These are phyloP conservation scores for Aspergillus olivimuriae DNA, from an alignment of 495 filamentous ascomycete species.

Conservation along the genomic window DNA sequence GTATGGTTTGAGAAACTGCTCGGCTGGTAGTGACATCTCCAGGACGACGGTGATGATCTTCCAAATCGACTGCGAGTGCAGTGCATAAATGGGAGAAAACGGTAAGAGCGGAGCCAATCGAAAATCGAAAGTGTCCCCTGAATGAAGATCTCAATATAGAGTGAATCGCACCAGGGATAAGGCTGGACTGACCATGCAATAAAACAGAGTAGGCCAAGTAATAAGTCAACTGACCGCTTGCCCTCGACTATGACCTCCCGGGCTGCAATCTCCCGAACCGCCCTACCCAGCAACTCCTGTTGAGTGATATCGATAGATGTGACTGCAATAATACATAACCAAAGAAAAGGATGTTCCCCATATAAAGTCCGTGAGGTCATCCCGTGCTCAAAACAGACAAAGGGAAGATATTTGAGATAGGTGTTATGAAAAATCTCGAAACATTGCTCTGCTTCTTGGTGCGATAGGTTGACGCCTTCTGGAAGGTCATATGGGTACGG, in stretches of 20 bases:
- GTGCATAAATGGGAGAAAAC: slow-evolving; percentile 36
- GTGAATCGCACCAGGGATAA: background rate
- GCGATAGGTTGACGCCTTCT: slow-evolving; percentile 13
- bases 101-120: slow-evolving; percentile 12
- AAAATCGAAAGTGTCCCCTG: slow-evolving; percentile 10
- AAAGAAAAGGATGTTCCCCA: slow-evolving; percentile 37
- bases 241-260: slow-evolving; percentile 38
- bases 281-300: slow-evolving; percentile 23
- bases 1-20: background rate
- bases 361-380: slow-evolving; percentile 35
- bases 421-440: slow-evolving; percentile 16
- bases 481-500: slow-evolving; percentile 9
- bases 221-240: slow-evolving; percentile 40
- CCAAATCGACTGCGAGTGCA: slow-evolving; percentile 42
- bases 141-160: background rate
- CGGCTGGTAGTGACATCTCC: slow-evolving; percentile 8
- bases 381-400: slow-evolving; percentile 25
- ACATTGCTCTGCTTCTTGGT: slow-evolving; percentile 26
- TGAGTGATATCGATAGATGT: slow-evolving; percentile 19
- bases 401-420: slow-evolving; percentile 22
- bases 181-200: slow-evolving; percentile 26
- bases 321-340: slow-evolving; percentile 42
- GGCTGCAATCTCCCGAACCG: slow-evolving; percentile 28
- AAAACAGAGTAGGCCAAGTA: slow-evolving; percentile 37
- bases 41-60: slow-evolving; percentile 32